Evolutionary conservation across 2,329 filamentous ascomycete species (phyloP), one percentile per base, ranked within the genome.

Genomic region (Fusarium annulatum): DNA sequence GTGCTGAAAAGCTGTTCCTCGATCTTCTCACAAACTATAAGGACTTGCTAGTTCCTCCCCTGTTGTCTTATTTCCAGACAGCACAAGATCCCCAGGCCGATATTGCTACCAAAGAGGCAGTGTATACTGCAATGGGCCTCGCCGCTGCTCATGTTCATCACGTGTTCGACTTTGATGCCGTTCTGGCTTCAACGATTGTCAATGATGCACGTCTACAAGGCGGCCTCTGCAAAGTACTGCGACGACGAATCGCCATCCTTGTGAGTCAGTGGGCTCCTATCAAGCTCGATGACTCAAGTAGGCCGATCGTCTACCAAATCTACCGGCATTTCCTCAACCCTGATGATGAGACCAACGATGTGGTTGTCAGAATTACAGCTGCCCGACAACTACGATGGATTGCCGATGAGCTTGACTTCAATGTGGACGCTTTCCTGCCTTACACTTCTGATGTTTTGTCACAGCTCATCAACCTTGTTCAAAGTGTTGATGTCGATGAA

Each of bases 1-100:
- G 96, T 80, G 92, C 96, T 0, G 96, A 99, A 82, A 97, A 95
- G 82, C 87, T 99, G 19, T 97, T 98, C 82, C 87, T 98, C 75
- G 95, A 98, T 77, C 89, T 99, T 23, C 90, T 97, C 68, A 93
- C 94, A 69, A 92, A 97, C 83, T 97, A 94, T 87, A 97, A 96
- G 83, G 86, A 92, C 52, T 86, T 97, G 34, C 88, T 98, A 43
- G 89, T 94, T 15, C 89, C 92, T 51, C 95, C 94, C 21, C 85
- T 99, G 34, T 85, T 98, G 49, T 87, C 89, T 55, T 97, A 98
- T 75, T 98, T 98, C 80, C 88, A 92, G 73, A 91, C 90, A 12
- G 93, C 95, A 61, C 91, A 94, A 67, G 89, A 90, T 84, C 87
- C 88, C 10, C 79, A 87, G 38, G 81, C 85, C 16, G 91, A 96